Evolutionary conservation across 1,139 yeast genomes (phyloP).

Genomic region (Geotrichum citri-aurantii): DNA sequence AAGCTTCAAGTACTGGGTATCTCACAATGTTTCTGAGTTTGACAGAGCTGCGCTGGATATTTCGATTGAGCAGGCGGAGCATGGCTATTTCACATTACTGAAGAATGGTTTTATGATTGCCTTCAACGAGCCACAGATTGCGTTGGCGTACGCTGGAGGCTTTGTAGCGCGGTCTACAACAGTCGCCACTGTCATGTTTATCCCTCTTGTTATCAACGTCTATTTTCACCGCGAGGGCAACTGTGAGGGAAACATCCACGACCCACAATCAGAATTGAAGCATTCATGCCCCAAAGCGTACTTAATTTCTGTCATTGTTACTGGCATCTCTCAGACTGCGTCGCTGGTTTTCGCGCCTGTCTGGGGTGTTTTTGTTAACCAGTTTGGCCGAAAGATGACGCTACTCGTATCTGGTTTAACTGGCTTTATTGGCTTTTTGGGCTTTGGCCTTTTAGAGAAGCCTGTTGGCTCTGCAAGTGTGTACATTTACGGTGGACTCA

Average conservation of each 20-base stretch:
- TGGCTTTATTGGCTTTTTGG: conserved; percentile 39
- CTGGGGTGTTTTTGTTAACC: conserved; percentile 55
- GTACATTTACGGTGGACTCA: conserved; percentile 37
- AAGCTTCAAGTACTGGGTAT: conserved; percentile 30
- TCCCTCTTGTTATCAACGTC: conserved; percentile 58
- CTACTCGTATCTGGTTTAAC: conserved; percentile 36
- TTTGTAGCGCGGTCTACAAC: conserved; percentile 62
- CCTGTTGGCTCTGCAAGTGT: conserved; percentile 37
- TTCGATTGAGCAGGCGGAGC: conserved; percentile 10
- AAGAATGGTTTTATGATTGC: conserved; percentile 44
- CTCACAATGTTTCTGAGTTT: conserved; percentile 26
- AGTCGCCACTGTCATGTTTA: conserved; percentile 54
- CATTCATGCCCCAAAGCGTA: conserved; percentile 57
- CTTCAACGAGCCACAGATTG: conserved; percentile 34
- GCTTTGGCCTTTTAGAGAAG: conserved; percentile 32
- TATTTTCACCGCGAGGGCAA: conserved; percentile 40
- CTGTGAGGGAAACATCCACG: conserved; percentile 26
- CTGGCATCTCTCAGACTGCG: conserved; percentile 59
- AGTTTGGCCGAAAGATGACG: conserved; percentile 41
- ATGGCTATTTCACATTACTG: conserved; percentile 40
- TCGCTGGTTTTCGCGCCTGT: conserved; percentile 56
- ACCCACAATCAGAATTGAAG: conserved; percentile 24
- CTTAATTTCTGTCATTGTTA: conserved; percentile 57
- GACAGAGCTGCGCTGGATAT: conserved; percentile 32
- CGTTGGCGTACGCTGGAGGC: conserved; percentile 55